Evolutionary conservation across 1,284 basidiomycete species (phyloP), one percentile per base, ranked within the genome.

Genomic region (Filobasidium uniguttulatum): DNA sequence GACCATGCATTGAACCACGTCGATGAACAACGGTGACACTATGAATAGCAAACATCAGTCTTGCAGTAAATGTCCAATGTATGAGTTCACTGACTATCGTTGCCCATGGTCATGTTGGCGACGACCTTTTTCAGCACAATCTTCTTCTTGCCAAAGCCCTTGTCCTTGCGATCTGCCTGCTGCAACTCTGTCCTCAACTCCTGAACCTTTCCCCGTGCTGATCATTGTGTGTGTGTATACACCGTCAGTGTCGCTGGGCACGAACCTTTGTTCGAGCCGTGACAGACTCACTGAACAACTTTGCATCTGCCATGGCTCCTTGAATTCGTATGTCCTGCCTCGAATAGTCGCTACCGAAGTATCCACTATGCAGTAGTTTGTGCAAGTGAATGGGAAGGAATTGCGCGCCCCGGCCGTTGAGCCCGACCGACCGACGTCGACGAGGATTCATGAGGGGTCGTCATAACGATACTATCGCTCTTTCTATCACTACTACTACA

Each of bases 1-100:
- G 38, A 63, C 59, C 87, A 96, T 94, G 70, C 96, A 96, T 75
- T 96, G 94, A 61, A 98, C 80, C 30, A 98, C 90, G 66, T 96
- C 89, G 15, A 88, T 87, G 64, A 98, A 97, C 56, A 98, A 78
- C 33, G 88, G 79, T 17, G 89, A 94, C 93, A 98, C 86, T 97
- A 61, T 50, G 3, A 59, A 5, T 12, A 40, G 17, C 17, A n/a
- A 28, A 38, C 12, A 38, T 52, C 46, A 49, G 44, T 17, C 34
- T 14, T 23, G 9, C 15, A 37, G 14, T 7, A 19, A 25, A 3
- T 26, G 6, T 30, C 45, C 20, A 19, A 45, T 31, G 30, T 19
- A 22, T 88, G 90, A 44, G 88, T 85, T 19, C 83, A 67, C 85
- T 82, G 68, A 94, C 87, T 93, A 71, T 96, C 89, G 77, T 93